Base-by-base conservation (phyloP, 257 asterid species). In the Lantana camara region DNA sequence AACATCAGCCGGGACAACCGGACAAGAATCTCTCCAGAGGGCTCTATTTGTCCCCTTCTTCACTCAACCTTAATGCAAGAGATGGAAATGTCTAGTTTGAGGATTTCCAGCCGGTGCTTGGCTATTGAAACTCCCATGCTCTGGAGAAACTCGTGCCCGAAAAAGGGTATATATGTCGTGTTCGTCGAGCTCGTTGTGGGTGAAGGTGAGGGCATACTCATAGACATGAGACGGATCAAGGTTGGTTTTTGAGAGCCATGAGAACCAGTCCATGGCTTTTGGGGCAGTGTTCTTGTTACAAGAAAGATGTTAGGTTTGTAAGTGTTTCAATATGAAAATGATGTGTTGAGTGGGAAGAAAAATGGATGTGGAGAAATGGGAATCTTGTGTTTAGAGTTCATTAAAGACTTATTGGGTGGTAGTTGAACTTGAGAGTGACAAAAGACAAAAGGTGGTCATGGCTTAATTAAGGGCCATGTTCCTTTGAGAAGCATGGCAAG, bases 31-130 rank as follows among this genome's bases (percentile, higher is more conserved):
- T 83, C 83, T 90, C 96, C 7, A 34, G 27, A 17, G 13, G 15
- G 76, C 79, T 81, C 80, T 88, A 71, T 37, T 68, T 68, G 12
- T 27, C 64, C 58, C 95, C 95, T 68, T 77, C 82, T 76, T 84
- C 82, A 80, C 89, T 74, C 46, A 90, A 72, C 74, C 79, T 80
- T 48, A 94, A 74, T 2, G 99, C 69, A 19, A 94, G 92, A 41
- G 97, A 66, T 1, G 99, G 99, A 63, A 94, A 94, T 5, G 93
- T 83, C 86, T n/a, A 83, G 67, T 72, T 90, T 90, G 72, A 90
- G 89, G 53, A 90, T 90, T 82, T 90, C 95, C 4, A 87, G 73
- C 53, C 97, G 75, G 47, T 90, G 96, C 73, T 87, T 90, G 4
- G 97, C 97, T 40, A 79, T 62, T 6, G 83, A 72, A 29, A 90